Percentiles rank a stretch among this genome's conserved stretches.
Conservation (phyloP, 2,329 filamentous ascomycete genomes). For the Beauveria pseudobassiana region DNA sequence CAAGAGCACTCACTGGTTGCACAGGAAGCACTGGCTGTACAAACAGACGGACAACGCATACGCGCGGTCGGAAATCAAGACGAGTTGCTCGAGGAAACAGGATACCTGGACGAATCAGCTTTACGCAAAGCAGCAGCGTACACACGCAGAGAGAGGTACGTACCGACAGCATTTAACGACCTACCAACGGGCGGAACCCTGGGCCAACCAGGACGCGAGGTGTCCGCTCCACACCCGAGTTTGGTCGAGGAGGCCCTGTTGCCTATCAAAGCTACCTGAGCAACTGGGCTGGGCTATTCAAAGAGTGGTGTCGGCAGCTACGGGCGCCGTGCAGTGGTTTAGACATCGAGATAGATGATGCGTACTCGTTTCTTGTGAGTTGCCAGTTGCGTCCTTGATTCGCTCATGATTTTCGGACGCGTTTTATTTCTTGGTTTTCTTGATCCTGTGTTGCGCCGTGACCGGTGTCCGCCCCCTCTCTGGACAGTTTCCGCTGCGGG, state of each 20-base stretch:
- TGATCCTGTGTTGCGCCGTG: neutral
- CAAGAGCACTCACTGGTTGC: neutral
- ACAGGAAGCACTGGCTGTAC: constrained; percentile 1
- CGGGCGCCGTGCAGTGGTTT: neutral
- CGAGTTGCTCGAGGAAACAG: neutral
- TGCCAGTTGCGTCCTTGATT: neutral
- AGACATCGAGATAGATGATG: neutral
- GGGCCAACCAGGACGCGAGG: neutral
- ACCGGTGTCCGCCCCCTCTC: neutral
- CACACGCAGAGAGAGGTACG: neutral
- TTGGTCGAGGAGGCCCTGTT: neutral
- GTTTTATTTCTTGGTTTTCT: neutral
- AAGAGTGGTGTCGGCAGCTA: neutral
- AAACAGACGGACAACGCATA: neutral
- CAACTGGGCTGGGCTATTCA: too few relatives aligned
- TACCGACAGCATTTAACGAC: neutral
- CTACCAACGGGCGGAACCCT: constrained; percentile 4
- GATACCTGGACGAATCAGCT: neutral
- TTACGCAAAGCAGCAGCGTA: neutral
- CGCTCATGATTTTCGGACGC: neutral
- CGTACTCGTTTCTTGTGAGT: neutral
- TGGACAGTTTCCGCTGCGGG: neutral
- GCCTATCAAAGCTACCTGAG: too few relatives aligned
- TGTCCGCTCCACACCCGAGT: constrained; percentile 1
- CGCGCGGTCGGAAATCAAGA: neutral